These are phyloP conservation scores for Aspergillus calidoustus DNA, from an alignment of 2,329 filamentous ascomycete species.

Conservation along the genomic window DNA sequence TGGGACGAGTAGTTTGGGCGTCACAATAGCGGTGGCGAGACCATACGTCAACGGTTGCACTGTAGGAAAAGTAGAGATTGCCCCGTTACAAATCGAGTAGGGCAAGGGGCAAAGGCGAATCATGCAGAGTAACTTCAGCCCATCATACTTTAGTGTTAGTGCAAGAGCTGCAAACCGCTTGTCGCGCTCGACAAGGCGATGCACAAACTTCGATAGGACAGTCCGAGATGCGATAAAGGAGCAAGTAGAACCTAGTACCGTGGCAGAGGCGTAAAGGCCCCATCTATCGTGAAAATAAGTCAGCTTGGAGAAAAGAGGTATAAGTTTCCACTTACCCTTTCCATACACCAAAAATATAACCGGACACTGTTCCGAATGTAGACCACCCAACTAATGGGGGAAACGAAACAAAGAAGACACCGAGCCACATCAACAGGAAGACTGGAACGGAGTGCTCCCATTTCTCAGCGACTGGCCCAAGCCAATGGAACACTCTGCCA, in stretches of 20 bases:
- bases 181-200: constrained; percentile 79
- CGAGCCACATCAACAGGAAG: constrained; percentile 73
- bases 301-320: constrained; percentile 1
- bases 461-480: constrained; percentile 72
- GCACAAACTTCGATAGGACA: constrained; percentile 76
- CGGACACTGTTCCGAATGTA: constrained; percentile 70
- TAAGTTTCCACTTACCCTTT: constrained; percentile 63
- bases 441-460: constrained; percentile 77
- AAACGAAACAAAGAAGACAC: constrained; percentile 78
- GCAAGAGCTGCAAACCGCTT: constrained; percentile 86
- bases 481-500: constrained; percentile 75
- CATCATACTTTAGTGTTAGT: constrained; percentile 87
- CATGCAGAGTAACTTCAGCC: constrained; percentile 84
- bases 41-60: constrained; percentile 77
- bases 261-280: constrained; percentile 80
- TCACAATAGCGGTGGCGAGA: constrained; percentile 78
- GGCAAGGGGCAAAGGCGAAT: constrained; percentile 91
- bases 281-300: constrained; percentile 61
- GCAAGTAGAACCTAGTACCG: constrained; percentile 74
- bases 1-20: constrained; percentile 87
- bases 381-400: constrained; percentile 89
- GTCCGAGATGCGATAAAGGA: constrained; percentile 83
- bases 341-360: constrained; percentile 73
- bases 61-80: constrained; percentile 89
- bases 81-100: constrained; percentile 91